Evolutionary conservation across 495 filamentous ascomycete species (phyloP).

Genomic region (Aspergillus ellipticus): DNA sequence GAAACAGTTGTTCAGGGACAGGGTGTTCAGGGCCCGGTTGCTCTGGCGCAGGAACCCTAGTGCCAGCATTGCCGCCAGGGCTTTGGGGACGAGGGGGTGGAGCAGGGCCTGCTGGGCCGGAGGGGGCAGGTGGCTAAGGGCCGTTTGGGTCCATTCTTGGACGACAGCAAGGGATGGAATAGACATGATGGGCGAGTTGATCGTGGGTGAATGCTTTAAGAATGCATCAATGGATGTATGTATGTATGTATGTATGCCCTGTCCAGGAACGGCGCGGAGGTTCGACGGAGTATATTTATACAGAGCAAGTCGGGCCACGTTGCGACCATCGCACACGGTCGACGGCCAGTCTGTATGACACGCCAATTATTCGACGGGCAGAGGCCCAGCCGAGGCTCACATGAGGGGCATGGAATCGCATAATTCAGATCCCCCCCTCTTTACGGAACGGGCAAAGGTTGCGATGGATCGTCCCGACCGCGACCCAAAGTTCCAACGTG

Average conservation of each 20-base stretch:
- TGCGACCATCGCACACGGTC: neutral
- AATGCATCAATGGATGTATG: neutral
- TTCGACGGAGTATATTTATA: too few relatives aligned
- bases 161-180: constrained; percentile 20
- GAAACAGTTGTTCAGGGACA: constrained; percentile 49
- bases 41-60: constrained; percentile 37
- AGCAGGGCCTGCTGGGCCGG: constrained; percentile 24
- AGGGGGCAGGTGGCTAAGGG: constrained; percentile 26
- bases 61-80: constrained; percentile 24
- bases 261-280: too few relatives aligned
- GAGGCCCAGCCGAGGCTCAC: constrained; percentile 4
- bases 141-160: constrained; percentile 28
- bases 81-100: constrained; percentile 30
- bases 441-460: constrained; percentile 10
- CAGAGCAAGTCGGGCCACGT: too few relatives aligned
- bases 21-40: constrained; percentile 39
- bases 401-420: neutral
- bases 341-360: neutral
- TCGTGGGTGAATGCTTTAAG: neutral
- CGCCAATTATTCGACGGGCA: too few relatives aligned
- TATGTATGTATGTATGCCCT: too few relatives aligned
- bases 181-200: constrained; percentile 19
- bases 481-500: neutral
- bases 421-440: neutral
- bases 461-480: constrained; percentile 8